A percentile compares a stretch with the other conserved stretches of the same genome.
These are phyloP conservation scores for Clathrospora elynae DNA, from an alignment of 2,329 filamentous ascomycete species.

Conservation along the genomic window DNA sequence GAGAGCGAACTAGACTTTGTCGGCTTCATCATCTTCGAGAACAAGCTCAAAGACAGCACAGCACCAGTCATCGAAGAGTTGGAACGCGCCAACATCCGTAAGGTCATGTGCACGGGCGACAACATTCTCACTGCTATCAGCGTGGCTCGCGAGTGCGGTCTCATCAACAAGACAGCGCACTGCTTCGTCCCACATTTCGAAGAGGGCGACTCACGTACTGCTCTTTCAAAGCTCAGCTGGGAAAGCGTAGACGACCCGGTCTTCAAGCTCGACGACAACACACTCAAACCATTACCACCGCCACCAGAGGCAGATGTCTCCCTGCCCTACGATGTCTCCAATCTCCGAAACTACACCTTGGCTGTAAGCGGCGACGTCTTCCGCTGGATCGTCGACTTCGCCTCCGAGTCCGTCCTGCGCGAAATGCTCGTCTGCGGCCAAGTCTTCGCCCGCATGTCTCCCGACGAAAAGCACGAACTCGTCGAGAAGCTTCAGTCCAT, in stretches of 20 bases:
- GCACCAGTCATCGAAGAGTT: constrained; percentile 81
- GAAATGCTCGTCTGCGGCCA: constrained; percentile 89
- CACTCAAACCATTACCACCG: constrained; percentile 75
- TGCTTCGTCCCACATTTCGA: constrained; percentile 92
- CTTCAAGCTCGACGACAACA: constrained; percentile 77
- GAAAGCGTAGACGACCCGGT: constrained; percentile 90
- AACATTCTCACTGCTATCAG: constrained; percentile 97
- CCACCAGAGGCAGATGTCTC: constrained; percentile 77
- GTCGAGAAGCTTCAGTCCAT: constrained; percentile 97
- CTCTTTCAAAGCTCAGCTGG: constrained; percentile 78
- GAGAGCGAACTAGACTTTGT: constrained; percentile 85
- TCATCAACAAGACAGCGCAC: constrained; percentile 79
- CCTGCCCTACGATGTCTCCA: constrained; percentile 81
- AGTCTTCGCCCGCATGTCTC: constrained; percentile 97
- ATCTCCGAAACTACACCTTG: constrained; percentile 82
- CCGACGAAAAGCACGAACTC: constrained; percentile 96
- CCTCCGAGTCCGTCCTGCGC: constrained; percentile 76
- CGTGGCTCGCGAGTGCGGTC: constrained; percentile 84
- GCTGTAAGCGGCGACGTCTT: constrained; percentile 94
- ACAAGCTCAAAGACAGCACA: constrained; percentile 92
- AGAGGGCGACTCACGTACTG: constrained; percentile 75
- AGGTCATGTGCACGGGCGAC: constrained; percentile 96
- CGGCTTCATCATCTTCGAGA: constrained; percentile 98
- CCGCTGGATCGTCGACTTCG: constrained; percentile 94
- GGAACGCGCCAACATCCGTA: constrained; percentile 78